Evolutionary conservation across 208 protist species (phyloP), one percentile per base, ranked within the genome.

Genomic region (Angomonas deanei): DNA sequence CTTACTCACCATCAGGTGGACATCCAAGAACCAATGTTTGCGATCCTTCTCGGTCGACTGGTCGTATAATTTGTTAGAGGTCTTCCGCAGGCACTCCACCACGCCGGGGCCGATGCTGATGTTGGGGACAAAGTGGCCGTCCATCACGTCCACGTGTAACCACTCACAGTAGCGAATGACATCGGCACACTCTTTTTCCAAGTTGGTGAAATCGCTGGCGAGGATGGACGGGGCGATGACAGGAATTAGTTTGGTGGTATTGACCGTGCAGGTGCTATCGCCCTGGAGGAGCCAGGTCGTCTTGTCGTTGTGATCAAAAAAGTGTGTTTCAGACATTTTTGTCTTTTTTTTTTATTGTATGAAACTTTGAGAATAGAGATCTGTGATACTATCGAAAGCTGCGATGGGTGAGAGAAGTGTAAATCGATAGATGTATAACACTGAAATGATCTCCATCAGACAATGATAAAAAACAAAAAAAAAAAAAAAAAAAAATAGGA

Each of bases 101-200:
- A 98, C 92, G 53, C 94, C 93, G 53, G 96, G 80, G 59, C 97
- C 97, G 46, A 98, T 90, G 52, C 88, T 97, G 26, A 99, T 84
- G 81, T 99, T 99, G 17, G 95, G 94, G 36, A 99, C 97, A 86
- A 99, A 99, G 77, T 99, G 97, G 3, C 97, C 96, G 70, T 95
- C 84, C 97, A 99, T 99, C 8, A 99, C 93, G 58, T 99, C 98
- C 23, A 99, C 83, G 76, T 99, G 98, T n/a, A 99, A 76, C 93
- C 94, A 98, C 70, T 98, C 93, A 2, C 85, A 80, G 50, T n/a
- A n/a, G 2, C 80, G 80, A 2, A 97, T 62, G 2, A 98, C 88
- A 53, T 70, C 66, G 15, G 66, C 61, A 49, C 90, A 92, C 62
- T 97, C 96, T 21, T 86, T 81, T 5, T 76, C 86, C 11, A 97